These are phyloP conservation scores for Polychaeton citri DNA, from an alignment of 2,329 filamentous ascomycete genomes.

Conservation along the genomic window DNA sequence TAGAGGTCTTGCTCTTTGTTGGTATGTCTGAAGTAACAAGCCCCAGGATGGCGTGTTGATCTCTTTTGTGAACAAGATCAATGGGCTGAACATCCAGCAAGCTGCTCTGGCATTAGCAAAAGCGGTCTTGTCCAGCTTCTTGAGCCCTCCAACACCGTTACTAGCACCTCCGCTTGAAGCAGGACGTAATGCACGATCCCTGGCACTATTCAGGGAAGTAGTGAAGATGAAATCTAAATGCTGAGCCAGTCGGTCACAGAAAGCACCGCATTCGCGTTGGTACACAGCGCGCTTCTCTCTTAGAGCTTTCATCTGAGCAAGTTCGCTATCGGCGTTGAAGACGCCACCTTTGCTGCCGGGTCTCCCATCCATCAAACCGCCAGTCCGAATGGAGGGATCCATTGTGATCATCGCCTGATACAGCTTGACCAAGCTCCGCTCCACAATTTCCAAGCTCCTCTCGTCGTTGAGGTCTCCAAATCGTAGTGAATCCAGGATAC, in stretches of 20 bases:
- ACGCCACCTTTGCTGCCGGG: constrained; percentile 33
- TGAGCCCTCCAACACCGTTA: constrained; percentile 24
- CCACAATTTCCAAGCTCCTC: constrained; percentile 62
- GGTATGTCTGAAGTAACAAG: constrained; percentile 64
- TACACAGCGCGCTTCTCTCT: constrained; percentile 93
- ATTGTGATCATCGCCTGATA: constrained; percentile 93
- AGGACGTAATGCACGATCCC: constrained; percentile 20
- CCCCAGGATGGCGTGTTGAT: constrained; percentile 74
- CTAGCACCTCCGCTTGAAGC: constrained; percentile 18
- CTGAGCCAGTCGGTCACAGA: constrained; percentile 65
- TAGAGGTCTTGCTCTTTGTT: constrained; percentile 58
- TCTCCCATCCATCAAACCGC: constrained; percentile 31
- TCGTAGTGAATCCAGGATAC: constrained; percentile 61
- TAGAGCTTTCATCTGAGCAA: constrained; percentile 79
- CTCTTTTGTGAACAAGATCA: constrained; percentile 80
- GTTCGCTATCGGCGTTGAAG: constrained; percentile 54
- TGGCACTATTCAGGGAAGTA: constrained; percentile 48
- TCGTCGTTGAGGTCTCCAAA: constrained; percentile 59
- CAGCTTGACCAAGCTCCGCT: constrained; percentile 61
- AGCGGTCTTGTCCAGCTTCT: constrained; percentile 54
- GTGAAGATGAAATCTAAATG: constrained; percentile 76
- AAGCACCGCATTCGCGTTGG: constrained; percentile 57
- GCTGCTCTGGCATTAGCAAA: constrained; percentile 59
- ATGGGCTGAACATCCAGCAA: constrained; percentile 76
- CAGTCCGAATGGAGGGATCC: constrained; percentile 58